A percentile compares a stretch with the other conserved stretches of the same genome.
phyloP scores from a whole-genome alignment of 768 basidiomycete species.

The Suillus subalutaceus region DNA sequence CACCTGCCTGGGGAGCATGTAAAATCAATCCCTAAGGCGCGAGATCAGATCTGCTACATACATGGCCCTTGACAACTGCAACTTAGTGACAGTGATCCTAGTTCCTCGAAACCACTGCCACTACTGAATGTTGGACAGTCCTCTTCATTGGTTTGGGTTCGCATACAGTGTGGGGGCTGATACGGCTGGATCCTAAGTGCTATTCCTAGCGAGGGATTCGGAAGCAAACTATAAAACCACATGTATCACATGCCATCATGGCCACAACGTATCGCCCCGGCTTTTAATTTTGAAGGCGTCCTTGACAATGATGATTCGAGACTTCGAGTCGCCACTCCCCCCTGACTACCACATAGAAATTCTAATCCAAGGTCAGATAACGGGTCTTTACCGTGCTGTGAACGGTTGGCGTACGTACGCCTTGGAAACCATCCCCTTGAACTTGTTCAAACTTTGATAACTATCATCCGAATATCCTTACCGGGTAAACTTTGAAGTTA shows the following conservation, averaged over 20 bases:
- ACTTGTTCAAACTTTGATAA: slow-evolving; percentile 1
- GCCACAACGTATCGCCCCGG: not conserved
- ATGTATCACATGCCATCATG: slow-evolving; percentile 5
- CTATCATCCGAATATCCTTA: not conserved
- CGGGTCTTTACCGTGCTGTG: not conserved
- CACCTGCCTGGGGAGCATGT: not conserved
- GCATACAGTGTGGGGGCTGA: not conserved
- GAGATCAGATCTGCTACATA: not conserved
- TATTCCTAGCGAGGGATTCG: not conserved
- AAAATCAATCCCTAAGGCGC: not conserved
- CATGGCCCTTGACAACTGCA: not conserved
- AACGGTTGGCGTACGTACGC: not conserved
- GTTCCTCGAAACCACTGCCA: not conserved
- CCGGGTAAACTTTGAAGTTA: not conserved
- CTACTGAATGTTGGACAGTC: not conserved
- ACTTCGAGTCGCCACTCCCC: not conserved
- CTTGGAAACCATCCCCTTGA: not conserved
- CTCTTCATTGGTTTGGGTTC: not conserved
- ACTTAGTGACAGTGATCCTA: not conserved
- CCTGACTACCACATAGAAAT: slow-evolving; percentile 2
- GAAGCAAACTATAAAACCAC: not conserved
- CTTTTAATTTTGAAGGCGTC: not conserved
- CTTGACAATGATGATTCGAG: not conserved
- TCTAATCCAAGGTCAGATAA: slow-evolving; percentile 2
- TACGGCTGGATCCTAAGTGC: not conserved